phyloP scores from a whole-genome alignment of 305 asterid genomes.

The Andrographis paniculata region DNA sequence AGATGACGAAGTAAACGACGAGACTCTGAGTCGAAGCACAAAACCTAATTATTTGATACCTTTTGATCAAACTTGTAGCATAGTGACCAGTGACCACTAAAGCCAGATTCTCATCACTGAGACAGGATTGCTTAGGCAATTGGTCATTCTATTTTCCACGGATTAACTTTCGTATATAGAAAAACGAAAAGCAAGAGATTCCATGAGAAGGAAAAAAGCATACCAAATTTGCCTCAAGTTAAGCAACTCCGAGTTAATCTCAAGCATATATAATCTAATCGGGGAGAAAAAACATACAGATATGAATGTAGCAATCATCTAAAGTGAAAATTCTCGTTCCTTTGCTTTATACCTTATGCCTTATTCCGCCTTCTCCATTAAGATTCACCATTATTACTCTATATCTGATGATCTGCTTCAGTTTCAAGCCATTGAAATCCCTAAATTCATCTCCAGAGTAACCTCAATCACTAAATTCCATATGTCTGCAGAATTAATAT shows the following conservation, averaged over 20 bases:
- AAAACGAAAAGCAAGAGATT: slow-evolving; percentile 11
- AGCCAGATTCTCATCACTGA: slow-evolving; percentile 11
- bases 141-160: slow-evolving; percentile 12
- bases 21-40: slow-evolving; percentile 1
- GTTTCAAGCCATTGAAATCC: slow-evolving; percentile 32
- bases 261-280: slow-evolving; percentile 3
- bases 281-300: slow-evolving; percentile 7
- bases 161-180: slow-evolving; percentile 15
- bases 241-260: slow-evolving; percentile 10
- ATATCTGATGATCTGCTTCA: slow-evolving; percentile 42
- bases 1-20: no score
- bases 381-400: no score
- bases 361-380: not conserved
- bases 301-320: slow-evolving; percentile 15
- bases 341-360: slow-evolving; percentile 17
- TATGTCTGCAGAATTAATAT: not conserved
- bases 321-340: slow-evolving; percentile 22
- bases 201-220: not conserved
- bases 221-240: slow-evolving; percentile 16
- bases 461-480: not conserved
- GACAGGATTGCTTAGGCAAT: slow-evolving; percentile 27
- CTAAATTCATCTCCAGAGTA: not conserved
- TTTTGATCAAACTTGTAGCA: slow-evolving; percentile 17
- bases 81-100: slow-evolving; percentile 16
- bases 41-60: slow-evolving; percentile 13